Base-by-base conservation (phyloP, 2,329 filamentous ascomycete species). In the Zymoseptoria tritici region DNA sequence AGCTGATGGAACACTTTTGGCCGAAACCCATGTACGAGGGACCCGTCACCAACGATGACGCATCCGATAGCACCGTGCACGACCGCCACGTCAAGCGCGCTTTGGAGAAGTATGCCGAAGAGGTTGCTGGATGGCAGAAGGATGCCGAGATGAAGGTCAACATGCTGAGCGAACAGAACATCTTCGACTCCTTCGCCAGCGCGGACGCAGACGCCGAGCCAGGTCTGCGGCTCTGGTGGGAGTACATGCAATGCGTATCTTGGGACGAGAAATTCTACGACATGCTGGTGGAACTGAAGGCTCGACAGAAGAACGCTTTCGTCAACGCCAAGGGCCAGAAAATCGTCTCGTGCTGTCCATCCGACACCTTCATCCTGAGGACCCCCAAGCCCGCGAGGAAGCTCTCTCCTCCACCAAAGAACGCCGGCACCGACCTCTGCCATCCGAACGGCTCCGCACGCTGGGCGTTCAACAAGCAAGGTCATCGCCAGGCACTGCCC, bases 141-240 rank as follows among this genome's bases (percentile, higher is more conserved):
- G 71, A 76, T 3, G 69, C 74, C 4, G 56, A 54, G 0, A 68
- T 76, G 57, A 74, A 73, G 62, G 73, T 71, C 9, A 65, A 60
- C 11, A 58, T 72, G 57, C 68, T 79, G 20, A 74, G 69, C 52
- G 67, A 70, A 57, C 71, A 76, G 51, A 68, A 64, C 46, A 70
- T 80, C 11, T 64, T 78, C n/a, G 54, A 71, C 19, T 72, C 74
- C 1, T 80, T 79, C 62, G 66, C 71, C 9, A 66, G 73, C 66
- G 71, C 73, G 42, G 77, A 79, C 66, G 68, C 70, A 0, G 76
- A 73, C 46, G 67, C 72, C 5, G 70, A 72, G 9, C 73, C 73
- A 0, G 77, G 76, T 5, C 67, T 80, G 8, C 70, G 78, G 19
- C 71, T 80, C 22, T 78, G 74, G 74, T 79, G 75, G 75, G 77